Conservation (phyloP, 371 early-diverging fungal genomes). For the Mycotypha africana region DNA sequence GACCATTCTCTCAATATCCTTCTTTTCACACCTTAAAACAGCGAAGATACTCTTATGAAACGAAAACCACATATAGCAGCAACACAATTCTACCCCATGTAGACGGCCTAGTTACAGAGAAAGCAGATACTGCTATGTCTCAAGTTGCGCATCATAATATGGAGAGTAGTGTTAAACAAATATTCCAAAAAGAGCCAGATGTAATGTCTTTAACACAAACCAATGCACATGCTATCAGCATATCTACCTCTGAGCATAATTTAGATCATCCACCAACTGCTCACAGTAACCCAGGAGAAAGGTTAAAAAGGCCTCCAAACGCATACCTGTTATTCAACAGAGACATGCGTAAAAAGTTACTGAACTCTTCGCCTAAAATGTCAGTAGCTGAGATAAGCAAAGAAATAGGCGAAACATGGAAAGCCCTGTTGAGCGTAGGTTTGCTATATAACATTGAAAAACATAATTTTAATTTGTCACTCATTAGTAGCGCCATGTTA, state of each 20-base stretch:
- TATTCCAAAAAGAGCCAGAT: too few species aligned
- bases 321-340: slow-evolving; percentile 59
- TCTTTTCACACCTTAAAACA: slow-evolving; percentile 19
- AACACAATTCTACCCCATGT: background rate
- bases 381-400: slow-evolving; percentile 56
- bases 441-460: too few species aligned
- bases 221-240: too few species aligned
- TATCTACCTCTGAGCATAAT: background rate
- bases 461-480: too few species aligned
- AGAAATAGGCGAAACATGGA: slow-evolving; percentile 55
- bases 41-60: slow-evolving; percentile 1
- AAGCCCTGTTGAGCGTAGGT: slow-evolving; percentile 31
- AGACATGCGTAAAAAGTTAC: slow-evolving; percentile 50
- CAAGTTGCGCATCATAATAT: background rate
- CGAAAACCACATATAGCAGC: background rate
- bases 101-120: background rate
- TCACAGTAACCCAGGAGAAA: slow-evolving; percentile 12
- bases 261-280: too few species aligned
- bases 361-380: slow-evolving; percentile 48
- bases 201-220: too few species aligned
- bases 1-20: slow-evolving; percentile 15
- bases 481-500: too few species aligned
- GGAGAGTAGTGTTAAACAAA: too few species aligned
- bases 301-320: slow-evolving; percentile 58
- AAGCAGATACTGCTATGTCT: background rate